Conservation (phyloP, 768 basidiomycete species). For the Pleurotus salmoneostramineus region DNA sequence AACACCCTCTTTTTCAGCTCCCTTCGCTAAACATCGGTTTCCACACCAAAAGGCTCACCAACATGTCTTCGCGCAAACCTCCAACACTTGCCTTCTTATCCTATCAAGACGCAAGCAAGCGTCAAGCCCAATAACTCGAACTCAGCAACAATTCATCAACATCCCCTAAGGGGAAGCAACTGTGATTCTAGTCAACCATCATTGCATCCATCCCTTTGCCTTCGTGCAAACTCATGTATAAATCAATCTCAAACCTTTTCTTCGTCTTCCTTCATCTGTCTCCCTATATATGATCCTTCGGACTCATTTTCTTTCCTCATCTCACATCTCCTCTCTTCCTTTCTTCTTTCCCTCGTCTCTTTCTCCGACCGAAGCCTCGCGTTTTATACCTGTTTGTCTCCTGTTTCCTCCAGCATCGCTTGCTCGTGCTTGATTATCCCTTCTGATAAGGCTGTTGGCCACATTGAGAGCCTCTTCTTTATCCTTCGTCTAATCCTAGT, state of each 20-base stretch:
- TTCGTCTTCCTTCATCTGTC: not conserved
- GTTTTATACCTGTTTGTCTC: too few relatives aligned
- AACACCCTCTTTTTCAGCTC: not conserved
- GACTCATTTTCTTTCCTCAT: conserved; percentile 20
- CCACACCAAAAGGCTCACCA: too few relatives aligned
- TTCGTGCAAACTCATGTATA: conserved; percentile 1
- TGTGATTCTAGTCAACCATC: not conserved
- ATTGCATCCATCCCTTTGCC: not conserved
- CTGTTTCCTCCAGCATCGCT: not conserved
- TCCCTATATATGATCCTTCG: conserved; percentile 5
- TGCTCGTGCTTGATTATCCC: not conserved
- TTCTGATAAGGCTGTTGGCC: not conserved
- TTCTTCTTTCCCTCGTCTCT: not conserved
- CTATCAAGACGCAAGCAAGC: too few relatives aligned
- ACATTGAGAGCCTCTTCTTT: not conserved
- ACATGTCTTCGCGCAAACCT: not conserved
- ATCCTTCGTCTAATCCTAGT: conserved; percentile 3
- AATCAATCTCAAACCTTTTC: not conserved
- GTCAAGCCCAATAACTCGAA: not conserved
- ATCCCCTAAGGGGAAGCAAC: not conserved
- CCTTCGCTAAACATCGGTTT: not conserved
- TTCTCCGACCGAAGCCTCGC: not conserved
- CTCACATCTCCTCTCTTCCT: conserved; percentile 9
- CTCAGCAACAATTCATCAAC: not conserved
- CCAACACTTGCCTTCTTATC: not conserved